phyloP scores from a whole-genome alignment of 257 asterid genomes.

The Solanum chiquidenum region DNA sequence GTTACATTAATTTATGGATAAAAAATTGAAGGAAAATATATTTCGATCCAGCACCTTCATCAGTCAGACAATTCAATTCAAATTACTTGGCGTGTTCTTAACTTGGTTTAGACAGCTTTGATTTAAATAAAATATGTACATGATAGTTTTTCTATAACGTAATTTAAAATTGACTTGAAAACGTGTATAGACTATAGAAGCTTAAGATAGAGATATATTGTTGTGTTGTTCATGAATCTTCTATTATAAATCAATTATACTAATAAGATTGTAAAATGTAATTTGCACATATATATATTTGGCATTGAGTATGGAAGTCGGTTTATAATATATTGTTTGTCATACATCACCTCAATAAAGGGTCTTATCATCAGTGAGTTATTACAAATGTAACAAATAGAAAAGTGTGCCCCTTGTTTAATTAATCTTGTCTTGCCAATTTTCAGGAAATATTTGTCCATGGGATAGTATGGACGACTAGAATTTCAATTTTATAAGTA shows the following conservation, averaged over 20 bases:
- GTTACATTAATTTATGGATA: not conserved
- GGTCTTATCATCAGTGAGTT: not conserved
- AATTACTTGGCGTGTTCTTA: not conserved
- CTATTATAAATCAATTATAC: not conserved
- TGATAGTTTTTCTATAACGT: not conserved
- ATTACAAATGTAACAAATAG: not conserved
- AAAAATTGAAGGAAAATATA: not conserved
- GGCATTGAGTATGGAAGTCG: not conserved
- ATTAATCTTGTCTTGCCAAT: not conserved
- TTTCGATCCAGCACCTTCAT: not conserved
- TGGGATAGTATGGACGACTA: not conserved
- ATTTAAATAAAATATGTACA: not conserved
- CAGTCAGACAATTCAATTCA: not conserved
- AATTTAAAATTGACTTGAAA: not conserved
- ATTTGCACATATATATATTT: not conserved
- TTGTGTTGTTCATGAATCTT: not conserved
- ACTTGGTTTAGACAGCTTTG: not conserved
- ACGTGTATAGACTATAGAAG: not conserved
- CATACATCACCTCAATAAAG: not conserved
- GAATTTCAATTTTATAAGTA: not conserved
- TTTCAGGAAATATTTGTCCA: not conserved
- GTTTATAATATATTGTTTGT: not conserved
- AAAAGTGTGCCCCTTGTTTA: not conserved
- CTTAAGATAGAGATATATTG: not conserved
- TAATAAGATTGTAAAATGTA: not conserved